phyloP scores from a whole-genome alignment of 2,329 filamentous ascomycete species.

The Neocatenulostroma microsporum region DNA sequence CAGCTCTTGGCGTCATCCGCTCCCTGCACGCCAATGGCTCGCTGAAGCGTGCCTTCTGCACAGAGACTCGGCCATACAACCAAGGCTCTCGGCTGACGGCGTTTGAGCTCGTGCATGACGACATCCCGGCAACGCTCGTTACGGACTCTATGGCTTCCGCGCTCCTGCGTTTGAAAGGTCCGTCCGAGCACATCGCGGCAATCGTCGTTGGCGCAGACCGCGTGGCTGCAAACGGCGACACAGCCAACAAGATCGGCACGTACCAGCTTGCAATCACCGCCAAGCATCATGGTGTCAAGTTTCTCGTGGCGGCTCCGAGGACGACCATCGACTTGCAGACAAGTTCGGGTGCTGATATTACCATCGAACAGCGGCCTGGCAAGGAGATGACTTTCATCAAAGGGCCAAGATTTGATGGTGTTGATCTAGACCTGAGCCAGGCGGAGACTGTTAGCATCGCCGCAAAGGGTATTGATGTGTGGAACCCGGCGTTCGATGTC shows the following conservation, averaged over 20 bases:
- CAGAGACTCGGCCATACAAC: constrained; percentile 95
- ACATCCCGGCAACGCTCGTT: constrained; percentile 82
- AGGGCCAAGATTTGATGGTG: constrained; percentile 58
- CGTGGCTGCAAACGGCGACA: constrained; percentile 93
- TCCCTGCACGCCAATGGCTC: constrained; percentile 60
- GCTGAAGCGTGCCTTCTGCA: constrained; percentile 83
- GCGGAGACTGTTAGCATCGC: constrained; percentile 74
- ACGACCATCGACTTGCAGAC: constrained; percentile 89
- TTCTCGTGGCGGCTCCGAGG: constrained; percentile 87
- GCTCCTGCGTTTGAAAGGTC: constrained; percentile 59
- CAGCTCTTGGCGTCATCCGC: constrained; percentile 87
- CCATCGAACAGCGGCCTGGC: constrained; percentile 78
- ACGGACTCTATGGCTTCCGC: constrained; percentile 96
- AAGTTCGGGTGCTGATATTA: constrained; percentile 66
- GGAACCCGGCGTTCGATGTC: constrained; percentile 97
- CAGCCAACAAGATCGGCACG: constrained; percentile 97
- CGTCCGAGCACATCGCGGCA: constrained; percentile 62
- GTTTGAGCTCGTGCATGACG: constrained; percentile 91
- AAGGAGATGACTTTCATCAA: constrained; percentile 79
- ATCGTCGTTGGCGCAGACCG: constrained; percentile 93
- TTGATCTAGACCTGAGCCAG: constrained; percentile 53
- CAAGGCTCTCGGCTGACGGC: constrained; percentile 91
- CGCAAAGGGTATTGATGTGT: constrained; percentile 67
- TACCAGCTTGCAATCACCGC: constrained; percentile 90
- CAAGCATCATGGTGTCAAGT: constrained; percentile 79